Conservation (phyloP, 2,329 filamentous ascomycete genomes). For the Xylaria sp. region DNA sequence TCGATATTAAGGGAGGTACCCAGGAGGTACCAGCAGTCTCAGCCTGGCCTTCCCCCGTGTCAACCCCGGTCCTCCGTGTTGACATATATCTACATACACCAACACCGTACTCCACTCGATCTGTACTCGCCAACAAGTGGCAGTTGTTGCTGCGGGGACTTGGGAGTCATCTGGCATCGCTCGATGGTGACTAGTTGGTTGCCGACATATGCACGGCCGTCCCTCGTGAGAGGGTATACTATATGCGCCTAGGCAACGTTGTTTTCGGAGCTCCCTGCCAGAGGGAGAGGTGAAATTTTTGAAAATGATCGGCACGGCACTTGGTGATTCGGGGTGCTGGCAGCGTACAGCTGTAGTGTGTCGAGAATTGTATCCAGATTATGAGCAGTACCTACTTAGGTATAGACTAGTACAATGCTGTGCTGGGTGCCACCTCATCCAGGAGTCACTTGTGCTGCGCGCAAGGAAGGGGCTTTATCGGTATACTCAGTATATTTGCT, state of each 20-base stretch:
- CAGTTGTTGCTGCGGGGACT: constrained; percentile 22
- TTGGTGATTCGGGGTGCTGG: constrained; percentile 39
- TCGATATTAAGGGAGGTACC: constrained; percentile 28
- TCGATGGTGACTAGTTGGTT: constrained; percentile 24
- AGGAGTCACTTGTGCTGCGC: constrained; percentile 17
- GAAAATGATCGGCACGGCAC: constrained; percentile 42
- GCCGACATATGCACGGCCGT: constrained; percentile 29
- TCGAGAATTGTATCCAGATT: neutral
- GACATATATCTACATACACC: neutral
- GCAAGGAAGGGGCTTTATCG: neutral
- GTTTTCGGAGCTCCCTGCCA: constrained; percentile 17
- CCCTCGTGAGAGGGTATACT: constrained; percentile 32
- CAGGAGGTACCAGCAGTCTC: constrained; percentile 24
- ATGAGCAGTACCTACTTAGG: constrained; percentile 24
- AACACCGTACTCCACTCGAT: neutral
- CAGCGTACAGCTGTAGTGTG: constrained; percentile 26
- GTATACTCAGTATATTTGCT: constrained; percentile 23
- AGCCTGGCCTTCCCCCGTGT: constrained; percentile 19
- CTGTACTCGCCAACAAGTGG: neutral
- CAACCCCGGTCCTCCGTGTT: constrained; percentile 16
- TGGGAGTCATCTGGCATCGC: constrained; percentile 29
- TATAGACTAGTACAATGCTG: constrained; percentile 23
- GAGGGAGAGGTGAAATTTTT: constrained; percentile 18
- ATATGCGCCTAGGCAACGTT: constrained; percentile 32
- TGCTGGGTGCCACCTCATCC: constrained; percentile 40